These are phyloP conservation scores for Pichia manshurica DNA, from an alignment of 805 yeast species.

Conservation along the genomic window DNA sequence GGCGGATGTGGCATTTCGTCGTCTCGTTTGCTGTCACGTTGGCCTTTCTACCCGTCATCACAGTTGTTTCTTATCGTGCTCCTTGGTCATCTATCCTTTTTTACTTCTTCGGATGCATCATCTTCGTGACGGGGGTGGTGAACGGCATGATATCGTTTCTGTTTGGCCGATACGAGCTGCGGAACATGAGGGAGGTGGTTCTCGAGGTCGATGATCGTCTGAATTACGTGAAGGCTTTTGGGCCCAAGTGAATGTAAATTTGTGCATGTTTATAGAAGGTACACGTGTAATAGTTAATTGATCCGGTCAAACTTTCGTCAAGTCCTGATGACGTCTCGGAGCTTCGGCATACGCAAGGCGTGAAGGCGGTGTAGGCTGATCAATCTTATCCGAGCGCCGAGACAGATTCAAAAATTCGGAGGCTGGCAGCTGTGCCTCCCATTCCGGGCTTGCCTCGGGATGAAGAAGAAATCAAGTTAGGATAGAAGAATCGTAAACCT, in stretches of 20 bases:
- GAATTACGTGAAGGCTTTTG: conserved; percentile 7
- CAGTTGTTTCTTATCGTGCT: conserved; percentile 50
- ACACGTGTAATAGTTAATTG: no score
- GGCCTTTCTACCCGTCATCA: conserved; percentile 48
- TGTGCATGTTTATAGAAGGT: no score
- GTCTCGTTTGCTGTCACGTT: conserved; percentile 47
- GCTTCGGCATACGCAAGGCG: no score
- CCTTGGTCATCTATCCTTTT: conserved; percentile 67
- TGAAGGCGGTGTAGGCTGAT: no score
- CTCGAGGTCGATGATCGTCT: conserved; percentile 48
- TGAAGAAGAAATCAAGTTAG: no score
- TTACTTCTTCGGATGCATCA: conserved; percentile 46
- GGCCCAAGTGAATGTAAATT: not conserved
- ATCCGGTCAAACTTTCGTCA: no score
- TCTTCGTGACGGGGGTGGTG: conserved; percentile 61
- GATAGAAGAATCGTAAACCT: no score
- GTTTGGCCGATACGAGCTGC: conserved; percentile 73
- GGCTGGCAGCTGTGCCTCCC: no score
- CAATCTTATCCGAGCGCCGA: no score
- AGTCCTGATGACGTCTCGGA: no score
- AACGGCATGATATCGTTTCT: conserved; percentile 74
- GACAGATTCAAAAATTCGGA: no score
- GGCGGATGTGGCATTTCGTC: conserved; percentile 64
- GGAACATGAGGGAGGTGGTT: conserved; percentile 73
- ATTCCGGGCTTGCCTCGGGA: no score